Evolutionary conservation across 805 yeast species (phyloP), one percentile per base, ranked within the genome.

Genomic region (Saccharomycopsis schoenii): DNA sequence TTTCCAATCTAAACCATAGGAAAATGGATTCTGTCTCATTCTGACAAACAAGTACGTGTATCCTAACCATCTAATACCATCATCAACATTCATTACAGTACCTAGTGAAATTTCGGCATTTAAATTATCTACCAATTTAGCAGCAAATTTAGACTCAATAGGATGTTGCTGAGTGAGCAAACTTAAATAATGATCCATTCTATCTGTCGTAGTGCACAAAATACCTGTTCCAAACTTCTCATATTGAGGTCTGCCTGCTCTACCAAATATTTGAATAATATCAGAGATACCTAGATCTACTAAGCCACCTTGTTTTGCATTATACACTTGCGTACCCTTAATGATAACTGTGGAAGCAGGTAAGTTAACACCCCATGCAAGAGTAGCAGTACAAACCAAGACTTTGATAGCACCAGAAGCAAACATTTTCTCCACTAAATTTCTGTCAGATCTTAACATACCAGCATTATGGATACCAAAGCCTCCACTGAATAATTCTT

Each of bases 221-320:
- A 91, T 84, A 77, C 98, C 98, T 1, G 93, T 89, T 78, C 99
- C 99, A 69, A 81, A 86, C 61, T 83, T 83, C 67, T 93, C 97
- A 72, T 83, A 94, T 67, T 96, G 99, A 0, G 99, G 99, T 74
- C 99, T 84, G 74, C 99, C 99, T 34, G 99, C 99, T 76, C 99
- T 88, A 67, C 99, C 99, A 75, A 94, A 94, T 66, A 94, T 94
- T 76, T 94, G 99, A 64, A 96, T 88, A 47, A 94, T 97, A 74
- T 94, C 99, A 0, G 97, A 88, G 17, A 94, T 93, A 1, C 98
- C 98, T 47, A 96, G 76, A 70, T 94, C 99, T 1, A 86, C 83
- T 69, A 85, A 89, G 0, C 99, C 99, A 79, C 99, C 99, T 59
- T 86, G 87, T 70, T 92, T 89, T 0, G 98, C 80, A 70, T 94